Evolutionary conservation across 1,139 yeast species (phyloP).

Genomic region (Spathaspora sp.): DNA sequence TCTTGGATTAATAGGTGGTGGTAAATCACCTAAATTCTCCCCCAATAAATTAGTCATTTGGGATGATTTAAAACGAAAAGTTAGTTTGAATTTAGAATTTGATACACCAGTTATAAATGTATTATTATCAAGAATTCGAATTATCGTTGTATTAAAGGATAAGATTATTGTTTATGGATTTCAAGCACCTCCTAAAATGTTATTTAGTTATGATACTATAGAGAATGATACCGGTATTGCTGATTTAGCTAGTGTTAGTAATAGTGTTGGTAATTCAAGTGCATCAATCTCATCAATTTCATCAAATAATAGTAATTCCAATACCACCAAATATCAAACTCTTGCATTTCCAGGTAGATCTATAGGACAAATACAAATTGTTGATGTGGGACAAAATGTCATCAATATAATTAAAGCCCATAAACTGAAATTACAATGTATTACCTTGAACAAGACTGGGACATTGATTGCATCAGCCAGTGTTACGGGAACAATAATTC

Average conservation of each 20-base stretch:
- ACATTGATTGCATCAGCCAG: conserved; percentile 85
- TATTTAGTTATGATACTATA: conserved; percentile 70
- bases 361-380: conserved; percentile 76
- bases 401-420: conserved; percentile 84
- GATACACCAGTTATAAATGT: conserved; percentile 73
- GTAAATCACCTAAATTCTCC: conserved; percentile 73
- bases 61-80: conserved; percentile 84
- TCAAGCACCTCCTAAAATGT: conserved; percentile 70
- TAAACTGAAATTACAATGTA: conserved; percentile 63
- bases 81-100: conserved; percentile 74
- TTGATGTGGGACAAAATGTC: conserved; percentile 63
- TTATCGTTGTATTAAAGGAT: conserved; percentile 67
- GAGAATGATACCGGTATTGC: conserved; percentile 71
- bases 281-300: conserved; percentile 7
- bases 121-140: conserved; percentile 68
- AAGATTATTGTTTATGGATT: conserved; percentile 78
- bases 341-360: conserved; percentile 74
- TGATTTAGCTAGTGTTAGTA: conserved; percentile 36
- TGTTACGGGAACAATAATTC: conserved; percentile 79
- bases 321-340: conserved; percentile 37
- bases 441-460: conserved; percentile 72
- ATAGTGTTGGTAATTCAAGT: conserved; percentile 3
- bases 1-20: conserved; percentile 87
- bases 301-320: background rate
- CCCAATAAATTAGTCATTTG: conserved; percentile 78